Base-by-base conservation (phyloP, 2,329 filamentous ascomycete species). In the Boeremia exigua region DNA sequence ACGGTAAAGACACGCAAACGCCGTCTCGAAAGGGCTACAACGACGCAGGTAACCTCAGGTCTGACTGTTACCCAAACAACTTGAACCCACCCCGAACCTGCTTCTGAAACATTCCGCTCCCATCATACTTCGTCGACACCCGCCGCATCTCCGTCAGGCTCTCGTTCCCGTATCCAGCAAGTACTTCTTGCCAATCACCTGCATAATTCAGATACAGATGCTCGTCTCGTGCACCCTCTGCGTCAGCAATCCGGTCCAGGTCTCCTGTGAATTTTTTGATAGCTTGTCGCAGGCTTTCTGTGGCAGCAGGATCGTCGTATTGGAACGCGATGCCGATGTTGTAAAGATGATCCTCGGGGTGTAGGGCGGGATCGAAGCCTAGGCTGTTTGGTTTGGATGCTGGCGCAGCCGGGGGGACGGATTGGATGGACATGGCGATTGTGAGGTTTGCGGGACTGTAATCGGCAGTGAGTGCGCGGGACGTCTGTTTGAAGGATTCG, bases 161-260 rank as follows among this genome's bases (percentile, higher is more conserved):
- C 15, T 59, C 54, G 5, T 28, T 37, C 4, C 67, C 67, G 56
- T 69, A 68, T 11, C 53, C 54, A 11, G 46, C 39, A 23, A 62
- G 15, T 1, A 72, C 70, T 38, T 74, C 64, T 58, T 77, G 75
- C 58, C 67, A 75, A 34, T 50, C 43, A 3, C 63, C 70, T 14
- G 74, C 72, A 56, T 74, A 77, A 39, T 73, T 75, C 44, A 71
- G 48, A 47, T 75, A 71, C 12, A 72, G 44, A 25, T 48, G 66
- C 5, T 45, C 38, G 39, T 56, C 37, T 15, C 48, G 52, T 3
- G 65, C 54, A 3, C 60, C 64, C 44, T 66, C 66, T 11, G 59
- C 52, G 25, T 63, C 57, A 2, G 67, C 61, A 1, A 65, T 29
- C 0, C 55, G 59, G 10, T 68, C 61, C 6, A 69, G 55, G 4